Evolutionary conservation across 129 eudicot species (phyloP).

Genomic region (Centaurea solstitialis): DNA sequence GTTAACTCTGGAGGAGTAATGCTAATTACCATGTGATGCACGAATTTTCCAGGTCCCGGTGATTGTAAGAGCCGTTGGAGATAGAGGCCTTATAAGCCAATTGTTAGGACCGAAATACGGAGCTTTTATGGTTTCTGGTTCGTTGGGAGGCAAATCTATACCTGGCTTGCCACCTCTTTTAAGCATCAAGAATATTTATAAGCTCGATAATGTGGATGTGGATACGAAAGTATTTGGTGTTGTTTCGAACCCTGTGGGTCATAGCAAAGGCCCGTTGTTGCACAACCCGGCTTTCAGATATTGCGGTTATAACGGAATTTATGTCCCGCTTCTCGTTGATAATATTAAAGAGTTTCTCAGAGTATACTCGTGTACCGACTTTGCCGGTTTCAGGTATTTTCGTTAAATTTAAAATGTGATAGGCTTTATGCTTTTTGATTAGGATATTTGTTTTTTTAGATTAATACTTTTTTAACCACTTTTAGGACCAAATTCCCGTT

Average conservation of each 20-base stretch:
- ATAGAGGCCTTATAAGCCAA: conserved; percentile 83
- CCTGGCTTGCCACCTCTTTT: conserved; percentile 69
- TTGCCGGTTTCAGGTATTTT: conserved; percentile 85
- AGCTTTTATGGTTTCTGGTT: conserved; percentile 57
- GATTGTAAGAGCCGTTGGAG: conserved; percentile 70
- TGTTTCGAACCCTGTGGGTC: conserved; percentile 81
- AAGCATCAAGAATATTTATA: conserved; percentile 63
- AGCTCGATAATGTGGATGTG: conserved; percentile 48
- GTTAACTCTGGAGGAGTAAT: neutral
- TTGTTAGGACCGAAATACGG: conserved; percentile 81
- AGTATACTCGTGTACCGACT: conserved; percentile 66
- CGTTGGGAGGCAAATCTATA: conserved; percentile 46
- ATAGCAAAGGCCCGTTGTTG: conserved; percentile 81
- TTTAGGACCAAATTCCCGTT: too few species aligned
- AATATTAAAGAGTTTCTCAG: conserved; percentile 66
- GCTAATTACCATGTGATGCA: neutral
- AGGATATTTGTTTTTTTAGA: neutral
- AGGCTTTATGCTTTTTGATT: neutral
- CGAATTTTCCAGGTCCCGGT: conserved; percentile 55
- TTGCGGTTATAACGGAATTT: conserved; percentile 69
- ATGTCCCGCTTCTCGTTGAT: conserved; percentile 82
- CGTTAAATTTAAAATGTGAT: neutral
- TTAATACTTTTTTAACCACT: too few species aligned
- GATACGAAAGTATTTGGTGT: conserved; percentile 86
- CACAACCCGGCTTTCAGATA: conserved; percentile 80